phyloP scores from a whole-genome alignment of 306 rosid species.

The Canavalia gladiata region DNA sequence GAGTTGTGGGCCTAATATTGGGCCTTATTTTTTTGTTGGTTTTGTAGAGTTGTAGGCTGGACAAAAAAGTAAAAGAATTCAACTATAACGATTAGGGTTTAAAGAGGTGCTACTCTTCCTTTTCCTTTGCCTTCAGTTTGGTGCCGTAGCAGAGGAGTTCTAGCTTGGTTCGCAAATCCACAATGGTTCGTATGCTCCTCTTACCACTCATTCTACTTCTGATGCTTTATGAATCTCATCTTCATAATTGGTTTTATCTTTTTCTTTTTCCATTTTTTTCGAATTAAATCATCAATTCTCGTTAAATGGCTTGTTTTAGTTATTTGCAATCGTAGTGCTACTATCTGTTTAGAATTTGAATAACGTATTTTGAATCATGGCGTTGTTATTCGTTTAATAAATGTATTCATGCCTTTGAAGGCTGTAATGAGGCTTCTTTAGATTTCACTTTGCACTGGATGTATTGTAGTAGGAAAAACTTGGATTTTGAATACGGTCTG shows the following conservation, averaged over 20 bases:
- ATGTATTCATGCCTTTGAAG: not conserved
- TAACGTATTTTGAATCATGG: not conserved
- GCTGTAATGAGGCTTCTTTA: not conserved
- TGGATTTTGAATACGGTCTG: not conserved
- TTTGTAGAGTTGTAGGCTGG: not conserved
- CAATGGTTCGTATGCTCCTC: not conserved
- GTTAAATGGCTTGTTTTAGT: not conserved
- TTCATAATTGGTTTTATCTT: not conserved
- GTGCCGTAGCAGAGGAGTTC: conserved; percentile 8
- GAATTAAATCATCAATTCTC: not conserved
- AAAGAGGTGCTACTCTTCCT: not conserved
- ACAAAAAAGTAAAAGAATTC: not conserved
- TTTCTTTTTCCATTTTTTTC: not conserved
- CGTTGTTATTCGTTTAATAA: too few species aligned
- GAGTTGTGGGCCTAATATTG: too few species aligned
- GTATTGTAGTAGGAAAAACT: not conserved
- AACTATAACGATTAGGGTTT: not conserved
- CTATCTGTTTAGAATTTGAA: conserved; percentile 5
- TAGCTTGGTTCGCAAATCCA: not conserved
- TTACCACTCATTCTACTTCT: not conserved
- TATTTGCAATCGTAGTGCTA: not conserved
- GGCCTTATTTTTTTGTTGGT: too few species aligned
- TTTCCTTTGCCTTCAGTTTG: not conserved
- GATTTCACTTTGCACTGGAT: not conserved
- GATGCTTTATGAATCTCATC: not conserved